Evolutionary conservation across 2,329 filamentous ascomycete genomes (phyloP).

Genomic region (Stachybotrys chlorohalonatus): DNA sequence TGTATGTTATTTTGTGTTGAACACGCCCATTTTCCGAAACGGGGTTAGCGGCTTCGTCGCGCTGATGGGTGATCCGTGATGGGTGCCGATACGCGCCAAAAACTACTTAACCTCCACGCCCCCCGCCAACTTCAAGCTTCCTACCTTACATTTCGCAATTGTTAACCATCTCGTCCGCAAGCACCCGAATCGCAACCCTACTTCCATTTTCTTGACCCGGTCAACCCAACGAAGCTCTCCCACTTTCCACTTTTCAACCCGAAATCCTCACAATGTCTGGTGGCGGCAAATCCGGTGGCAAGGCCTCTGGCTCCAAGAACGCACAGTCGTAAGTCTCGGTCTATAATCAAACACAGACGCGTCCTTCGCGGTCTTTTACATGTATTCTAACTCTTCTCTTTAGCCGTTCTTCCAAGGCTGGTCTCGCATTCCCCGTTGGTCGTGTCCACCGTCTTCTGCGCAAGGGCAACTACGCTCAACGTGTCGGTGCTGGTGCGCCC

Average conservation of each 20-base stretch:
- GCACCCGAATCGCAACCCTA: constrained; percentile 11
- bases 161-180: constrained; percentile 21
- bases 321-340: constrained; percentile 81
- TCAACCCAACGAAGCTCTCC: background rate
- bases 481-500: constrained; percentile 95
- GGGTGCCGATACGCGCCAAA: constrained; percentile 35
- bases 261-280: constrained; percentile 85
- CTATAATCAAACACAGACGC: background rate
- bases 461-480: constrained; percentile 99
- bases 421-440: constrained; percentile 96
- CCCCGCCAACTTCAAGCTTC: constrained; percentile 32
- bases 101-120: constrained; percentile 46
- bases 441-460: constrained; percentile 98
- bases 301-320: constrained; percentile 98
- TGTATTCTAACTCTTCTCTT: background rate
- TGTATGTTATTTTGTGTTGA: constrained; percentile 16
- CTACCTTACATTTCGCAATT: constrained; percentile 25
- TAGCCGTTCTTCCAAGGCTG: constrained; percentile 97
- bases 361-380: background rate
- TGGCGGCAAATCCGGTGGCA: constrained; percentile 99
- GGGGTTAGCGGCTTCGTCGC: constrained; percentile 19
- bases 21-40: constrained; percentile 20
- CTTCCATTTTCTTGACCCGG: background rate
- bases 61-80: constrained; percentile 40
- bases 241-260: constrained; percentile 3